phyloP scores from a whole-genome alignment of 768 basidiomycete species.

The Paxillus rubicundulus region DNA sequence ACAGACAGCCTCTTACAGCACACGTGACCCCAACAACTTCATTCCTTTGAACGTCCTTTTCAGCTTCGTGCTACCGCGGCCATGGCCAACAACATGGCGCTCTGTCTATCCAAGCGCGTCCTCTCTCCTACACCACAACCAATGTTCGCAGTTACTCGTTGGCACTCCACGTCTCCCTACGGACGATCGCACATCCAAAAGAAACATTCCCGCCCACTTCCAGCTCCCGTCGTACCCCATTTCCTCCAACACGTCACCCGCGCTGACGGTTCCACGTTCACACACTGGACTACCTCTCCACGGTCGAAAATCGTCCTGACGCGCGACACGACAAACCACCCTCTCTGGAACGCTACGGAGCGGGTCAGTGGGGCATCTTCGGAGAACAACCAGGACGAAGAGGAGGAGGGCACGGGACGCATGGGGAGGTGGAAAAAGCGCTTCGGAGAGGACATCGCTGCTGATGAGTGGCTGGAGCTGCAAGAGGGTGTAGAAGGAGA shows the following conservation, averaged over 20 bases:
- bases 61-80: neutral
- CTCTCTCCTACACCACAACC: slow-evolving; percentile 3
- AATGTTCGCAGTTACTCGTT: slow-evolving; percentile 30
- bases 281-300: slow-evolving; percentile 87
- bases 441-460: slow-evolving; percentile 55
- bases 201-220: slow-evolving; percentile 62
- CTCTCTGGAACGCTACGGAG: slow-evolving; percentile 75
- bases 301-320: slow-evolving; percentile 73
- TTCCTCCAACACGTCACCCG: slow-evolving; percentile 84
- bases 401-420: slow-evolving; percentile 69
- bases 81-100: slow-evolving; percentile 9
- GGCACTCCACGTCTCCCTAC: slow-evolving; percentile 72
- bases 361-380: slow-evolving; percentile 49
- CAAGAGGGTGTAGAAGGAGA: slow-evolving; percentile 27
- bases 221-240: slow-evolving; percentile 81
- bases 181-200: slow-evolving; percentile 84
- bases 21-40: neutral
- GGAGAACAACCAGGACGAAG: slow-evolving; percentile 52
- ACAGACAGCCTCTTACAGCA: slow-evolving; percentile 9
- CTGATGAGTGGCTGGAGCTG: slow-evolving; percentile 29
- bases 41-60: neutral
- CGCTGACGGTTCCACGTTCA: slow-evolving; percentile 86
- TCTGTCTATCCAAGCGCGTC: slow-evolving; percentile 13
- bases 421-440: slow-evolving; percentile 76
- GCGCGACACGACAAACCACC: slow-evolving; percentile 86